Percentiles rank a stretch among this genome's conserved stretches.
Evolutionary conservation across 2,329 filamentous ascomycete species (phyloP).

Genomic region (Periconia macrospinosa): DNA sequence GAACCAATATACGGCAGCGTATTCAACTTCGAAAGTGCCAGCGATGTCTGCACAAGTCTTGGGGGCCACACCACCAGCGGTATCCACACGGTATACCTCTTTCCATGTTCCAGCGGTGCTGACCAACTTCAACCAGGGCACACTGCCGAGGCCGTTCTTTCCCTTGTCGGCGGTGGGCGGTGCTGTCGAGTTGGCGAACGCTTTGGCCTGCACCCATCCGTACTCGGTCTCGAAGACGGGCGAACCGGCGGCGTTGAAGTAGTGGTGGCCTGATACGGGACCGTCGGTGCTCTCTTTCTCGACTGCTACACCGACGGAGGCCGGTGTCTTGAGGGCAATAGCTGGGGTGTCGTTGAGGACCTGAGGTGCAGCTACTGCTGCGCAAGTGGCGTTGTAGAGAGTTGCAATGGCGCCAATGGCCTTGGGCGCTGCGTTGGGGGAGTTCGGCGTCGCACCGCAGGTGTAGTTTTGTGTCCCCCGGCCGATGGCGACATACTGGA

Average conservation of each 20-base stretch:
- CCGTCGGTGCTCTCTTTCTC: slow-evolving; percentile 54
- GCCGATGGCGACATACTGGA: slow-evolving; percentile 82
- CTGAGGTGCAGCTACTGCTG: slow-evolving; percentile 69
- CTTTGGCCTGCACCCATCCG: slow-evolving; percentile 66
- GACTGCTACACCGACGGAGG: slow-evolving; percentile 28
- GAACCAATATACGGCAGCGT: slow-evolving; percentile 79
- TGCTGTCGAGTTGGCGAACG: slow-evolving; percentile 63
- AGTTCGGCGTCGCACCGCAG: slow-evolving; percentile 58
- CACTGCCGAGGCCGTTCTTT: slow-evolving; percentile 61
- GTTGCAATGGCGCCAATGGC: slow-evolving; percentile 75
- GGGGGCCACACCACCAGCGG: slow-evolving; percentile 78
- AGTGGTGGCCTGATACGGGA: slow-evolving; percentile 75
- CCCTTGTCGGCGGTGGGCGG: slow-evolving; percentile 65
- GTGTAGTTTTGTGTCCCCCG: slow-evolving; percentile 95
- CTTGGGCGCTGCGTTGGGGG: slow-evolving; percentile 63
- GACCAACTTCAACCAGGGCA: slow-evolving; percentile 78
- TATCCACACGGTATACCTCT: slow-evolving; percentile 82
- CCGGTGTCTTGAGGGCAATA: slow-evolving; percentile 68
- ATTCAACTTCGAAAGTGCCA: slow-evolving; percentile 71
- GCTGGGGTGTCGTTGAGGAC: slow-evolving; percentile 66
- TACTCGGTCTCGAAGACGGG: slow-evolving; percentile 72
- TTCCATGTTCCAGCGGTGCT: slow-evolving; percentile 54
- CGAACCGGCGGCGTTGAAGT: slow-evolving; percentile 70
- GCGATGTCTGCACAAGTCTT: slow-evolving; percentile 69
- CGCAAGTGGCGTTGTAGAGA: slow-evolving; percentile 85